A percentile compares a stretch with the other conserved stretches of the same genome.
These are phyloP conservation scores for Erythrobasidium hasegawianum DNA, from an alignment of 1,284 basidiomycete species.

Conservation along the genomic window DNA sequence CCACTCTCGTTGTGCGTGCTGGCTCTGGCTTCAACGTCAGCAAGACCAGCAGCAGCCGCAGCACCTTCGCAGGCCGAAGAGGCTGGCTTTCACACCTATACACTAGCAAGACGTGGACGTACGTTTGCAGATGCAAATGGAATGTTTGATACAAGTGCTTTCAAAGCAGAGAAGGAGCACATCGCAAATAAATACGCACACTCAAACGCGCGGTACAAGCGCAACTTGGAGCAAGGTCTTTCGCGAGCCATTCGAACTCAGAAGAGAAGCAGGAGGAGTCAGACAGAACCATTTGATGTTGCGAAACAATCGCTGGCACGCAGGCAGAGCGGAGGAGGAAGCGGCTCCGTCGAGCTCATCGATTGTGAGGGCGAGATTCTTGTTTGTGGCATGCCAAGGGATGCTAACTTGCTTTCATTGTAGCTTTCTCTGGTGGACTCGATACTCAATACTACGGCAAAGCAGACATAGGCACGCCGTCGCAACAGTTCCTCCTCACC, in stretches of 20 bases:
- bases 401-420: neutral
- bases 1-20: too few relatives aligned
- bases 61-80: neutral
- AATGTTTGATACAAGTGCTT: conserved; percentile 18
- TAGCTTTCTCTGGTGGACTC: conserved; percentile 34
- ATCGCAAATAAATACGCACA: conserved; percentile 31
- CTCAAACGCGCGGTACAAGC: conserved; percentile 21
- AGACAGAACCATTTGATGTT: conserved; percentile 11
- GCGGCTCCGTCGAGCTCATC: conserved; percentile 30
- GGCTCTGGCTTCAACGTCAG: too few relatives aligned
- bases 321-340: neutral
- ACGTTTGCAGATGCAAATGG: conserved; percentile 28
- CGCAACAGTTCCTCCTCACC: conserved; percentile 38
- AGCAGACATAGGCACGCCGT: conserved; percentile 40
- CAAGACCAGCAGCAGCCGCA: neutral
- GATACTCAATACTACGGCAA: conserved; percentile 34
- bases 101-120: neutral
- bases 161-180: conserved; percentile 17
- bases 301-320: neutral
- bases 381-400: neutral
- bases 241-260: neutral
- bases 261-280: conserved; percentile 1
- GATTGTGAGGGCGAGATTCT: conserved; percentile 15
- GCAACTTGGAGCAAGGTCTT: conserved; percentile 24
- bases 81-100: conserved; percentile 3